Percentiles rank a stretch among this genome's conserved stretches.
phyloP scores from a whole-genome alignment of 164 flowering plant species.

The Sedum album region DNA sequence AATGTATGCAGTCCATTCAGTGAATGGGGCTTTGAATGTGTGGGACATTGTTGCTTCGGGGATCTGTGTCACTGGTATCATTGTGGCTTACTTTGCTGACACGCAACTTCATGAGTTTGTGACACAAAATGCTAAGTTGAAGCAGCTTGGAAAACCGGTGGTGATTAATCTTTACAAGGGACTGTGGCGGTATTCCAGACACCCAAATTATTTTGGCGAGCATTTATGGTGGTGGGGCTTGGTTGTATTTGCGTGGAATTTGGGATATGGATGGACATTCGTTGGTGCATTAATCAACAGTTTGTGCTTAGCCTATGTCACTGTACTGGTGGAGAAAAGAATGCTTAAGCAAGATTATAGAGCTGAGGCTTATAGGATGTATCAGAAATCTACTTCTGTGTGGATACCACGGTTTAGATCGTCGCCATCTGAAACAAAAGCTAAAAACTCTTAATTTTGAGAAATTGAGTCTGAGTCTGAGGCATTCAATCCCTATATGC shows the following conservation, averaged over 20 bases:
- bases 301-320: constrained; percentile 71
- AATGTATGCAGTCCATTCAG: constrained; percentile 55
- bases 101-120: constrained; percentile 72
- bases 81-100: constrained; percentile 68
- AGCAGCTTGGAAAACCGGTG: constrained; percentile 40
- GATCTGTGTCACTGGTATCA: constrained; percentile 49
- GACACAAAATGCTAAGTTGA: constrained; percentile 35
- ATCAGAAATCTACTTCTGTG: constrained; percentile 84
- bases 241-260: constrained; percentile 63
- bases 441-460: constrained; percentile 32
- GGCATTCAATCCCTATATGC: too few relatives aligned
- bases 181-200: constrained; percentile 80
- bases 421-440: constrained; percentile 27
- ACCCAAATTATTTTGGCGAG: constrained; percentile 95
- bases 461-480: too few relatives aligned
- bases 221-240: constrained; percentile 99
- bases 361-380: constrained; percentile 60
- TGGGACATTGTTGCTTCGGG: constrained; percentile 56
- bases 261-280: constrained; percentile 71
- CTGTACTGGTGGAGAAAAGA: constrained; percentile 67
- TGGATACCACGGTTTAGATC: constrained; percentile 92
- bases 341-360: constrained; percentile 65
- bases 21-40: constrained; percentile 43
- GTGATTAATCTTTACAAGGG: constrained; percentile 59
- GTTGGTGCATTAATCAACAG: constrained; percentile 63